Evolutionary conservation across 2,329 filamentous ascomycete species (phyloP), one percentile per base, ranked within the genome.

Genomic region (Fonsecaea erecta): DNA sequence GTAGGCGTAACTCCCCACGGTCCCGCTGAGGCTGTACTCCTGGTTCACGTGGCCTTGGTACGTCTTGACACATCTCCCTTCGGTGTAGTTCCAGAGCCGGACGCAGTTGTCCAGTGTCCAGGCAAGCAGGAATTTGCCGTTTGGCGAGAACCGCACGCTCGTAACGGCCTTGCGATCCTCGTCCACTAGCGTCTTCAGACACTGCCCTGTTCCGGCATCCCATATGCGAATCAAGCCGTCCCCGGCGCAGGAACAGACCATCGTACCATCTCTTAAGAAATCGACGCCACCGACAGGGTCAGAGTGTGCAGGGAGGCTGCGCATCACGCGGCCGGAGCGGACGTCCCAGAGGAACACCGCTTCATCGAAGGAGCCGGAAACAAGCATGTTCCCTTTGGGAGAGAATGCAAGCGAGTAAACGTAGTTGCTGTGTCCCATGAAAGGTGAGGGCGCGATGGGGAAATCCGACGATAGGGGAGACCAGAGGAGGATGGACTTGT

Each of bases 331-430:
- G 0, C 92, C 93, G 0, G 92, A 92, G 14, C 95, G 86, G 14
- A 98, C 91, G 77, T 99, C 95, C 95, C 95, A 99, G 4, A 99
- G 79, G 70, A 97, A 97, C 0, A 99, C 92, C 3, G 95, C 95
- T 81, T 99, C 95, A 71, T 99, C 95, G 78, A 97, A 98, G 69
- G 91, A 96, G 12, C 95, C 95, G 70, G 91, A 96, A 16, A 93
- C 95, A 35, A 99, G 85, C 75, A 98, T 97, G 75, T 99, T 99
- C 26, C 95, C 95, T 77, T 97, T 98, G 1, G 95, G 95, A n/a
- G 92, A 94, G 77, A 98, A 98, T 5, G 93, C 93, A 35, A 99
- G 83, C 57, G 90, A 92, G 78, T 96, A 97, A 34, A 99, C 89
- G 77, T 98, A 98, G 78, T 96, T 98, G 77, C 97, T 93, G 74